These are phyloP conservation scores for Seiridium cupressi DNA, from an alignment of 2,329 filamentous ascomycete genomes.

Conservation along the genomic window DNA sequence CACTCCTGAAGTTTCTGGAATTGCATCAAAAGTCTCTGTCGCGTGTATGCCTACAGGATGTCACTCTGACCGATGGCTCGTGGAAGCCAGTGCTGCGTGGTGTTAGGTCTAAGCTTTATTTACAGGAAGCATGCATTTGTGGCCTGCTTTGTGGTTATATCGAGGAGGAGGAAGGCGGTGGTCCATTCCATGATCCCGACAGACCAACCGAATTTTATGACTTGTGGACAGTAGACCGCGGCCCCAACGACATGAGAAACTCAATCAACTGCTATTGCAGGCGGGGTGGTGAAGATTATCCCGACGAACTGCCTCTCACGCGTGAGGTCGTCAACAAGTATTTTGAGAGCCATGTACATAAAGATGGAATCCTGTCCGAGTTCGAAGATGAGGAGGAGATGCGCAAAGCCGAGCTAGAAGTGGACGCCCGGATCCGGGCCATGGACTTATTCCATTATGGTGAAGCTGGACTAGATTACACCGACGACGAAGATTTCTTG, in stretches of 20 bases:
- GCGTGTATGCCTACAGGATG: background rate
- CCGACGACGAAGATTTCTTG: background rate
- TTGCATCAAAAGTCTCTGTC: background rate
- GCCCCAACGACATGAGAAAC: background rate
- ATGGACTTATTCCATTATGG: background rate
- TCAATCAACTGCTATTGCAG: constrained; percentile 1
- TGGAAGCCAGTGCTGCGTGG: background rate
- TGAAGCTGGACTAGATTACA: background rate
- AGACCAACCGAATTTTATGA: background rate
- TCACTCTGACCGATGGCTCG: background rate
- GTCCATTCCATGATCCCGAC: no score
- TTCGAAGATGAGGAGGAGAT: background rate
- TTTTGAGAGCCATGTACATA: background rate
- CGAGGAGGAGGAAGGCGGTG: background rate
- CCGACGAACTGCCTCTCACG: constrained; percentile 2
- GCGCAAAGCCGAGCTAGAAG: background rate
- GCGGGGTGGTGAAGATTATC: background rate
- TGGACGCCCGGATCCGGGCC: background rate
- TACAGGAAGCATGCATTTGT: background rate
- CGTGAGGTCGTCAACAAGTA: background rate
- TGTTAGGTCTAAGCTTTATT: background rate
- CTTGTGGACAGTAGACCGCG: rapidly evolving
- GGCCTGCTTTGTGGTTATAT: background rate
- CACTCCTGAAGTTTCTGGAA: background rate
- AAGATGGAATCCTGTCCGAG: background rate